A percentile compares a stretch with the other conserved stretches of the same genome.
phyloP scores from a whole-genome alignment of 331 rosid species.

The Erythrophleum ivorense region DNA sequence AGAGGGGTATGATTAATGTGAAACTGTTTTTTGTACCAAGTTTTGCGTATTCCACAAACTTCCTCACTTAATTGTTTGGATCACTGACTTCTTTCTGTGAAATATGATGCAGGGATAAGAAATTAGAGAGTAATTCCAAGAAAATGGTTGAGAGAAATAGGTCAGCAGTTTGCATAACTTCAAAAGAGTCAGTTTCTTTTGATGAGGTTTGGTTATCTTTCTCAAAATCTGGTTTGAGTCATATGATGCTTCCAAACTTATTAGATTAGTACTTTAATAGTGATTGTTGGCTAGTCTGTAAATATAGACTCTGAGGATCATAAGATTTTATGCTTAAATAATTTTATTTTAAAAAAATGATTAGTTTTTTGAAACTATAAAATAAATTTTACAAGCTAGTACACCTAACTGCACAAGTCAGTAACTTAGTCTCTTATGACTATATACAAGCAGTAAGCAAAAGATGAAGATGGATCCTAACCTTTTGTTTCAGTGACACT shows the following conservation, averaged over 20 bases:
- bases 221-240: constrained; percentile 23
- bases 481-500: constrained; percentile 21
- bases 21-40: background rate
- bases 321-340: constrained; percentile 2
- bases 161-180: constrained; percentile 47
- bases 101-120: constrained; percentile 71
- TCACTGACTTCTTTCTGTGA: constrained; percentile 27
- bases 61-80: constrained; percentile 7
- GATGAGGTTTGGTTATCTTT: constrained; percentile 67
- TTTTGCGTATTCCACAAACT: constrained; percentile 25
- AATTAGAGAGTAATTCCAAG: constrained; percentile 48
- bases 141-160: constrained; percentile 50
- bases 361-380: background rate
- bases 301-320: constrained; percentile 14
- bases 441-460: constrained; percentile 6
- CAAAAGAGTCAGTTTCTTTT: constrained; percentile 73
- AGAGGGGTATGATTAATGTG: constrained; percentile 4
- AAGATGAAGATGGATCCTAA: constrained; percentile 20
- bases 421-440: background rate
- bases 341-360: background rate
- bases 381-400: background rate
- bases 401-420: background rate
- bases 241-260: constrained; percentile 31
- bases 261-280: background rate
- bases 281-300: constrained; percentile 22